Conservation (phyloP, 345 rosid species). For the Acer yangbiense region DNA sequence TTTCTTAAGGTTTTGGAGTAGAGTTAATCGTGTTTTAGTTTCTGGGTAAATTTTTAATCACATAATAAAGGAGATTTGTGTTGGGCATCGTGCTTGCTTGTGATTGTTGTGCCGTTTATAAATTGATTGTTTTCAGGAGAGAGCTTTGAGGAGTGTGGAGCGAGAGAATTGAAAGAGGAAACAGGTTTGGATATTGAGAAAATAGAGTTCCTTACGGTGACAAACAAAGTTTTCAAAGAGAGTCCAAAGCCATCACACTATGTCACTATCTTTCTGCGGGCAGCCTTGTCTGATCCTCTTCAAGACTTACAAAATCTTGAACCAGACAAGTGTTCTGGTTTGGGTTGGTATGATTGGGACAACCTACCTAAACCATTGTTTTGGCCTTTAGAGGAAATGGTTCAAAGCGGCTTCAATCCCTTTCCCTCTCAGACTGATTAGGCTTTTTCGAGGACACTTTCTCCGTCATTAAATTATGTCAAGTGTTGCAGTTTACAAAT, state of each 20-base stretch:
- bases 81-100: not conserved
- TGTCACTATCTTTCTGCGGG: slow-evolving; percentile 60
- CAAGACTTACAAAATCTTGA: slow-evolving; percentile 62
- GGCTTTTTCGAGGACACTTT: not conserved
- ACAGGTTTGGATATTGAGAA: slow-evolving; percentile 60
- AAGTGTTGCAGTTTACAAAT: not conserved
- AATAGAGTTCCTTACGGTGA: slow-evolving; percentile 59
- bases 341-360: slow-evolving; percentile 87
- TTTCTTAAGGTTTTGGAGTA: no score
- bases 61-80: no score
- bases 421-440: slow-evolving; percentile 29
- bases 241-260: slow-evolving; percentile 67
- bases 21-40: no score
- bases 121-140: slow-evolving; percentile 48
- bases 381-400: slow-evolving; percentile 73
- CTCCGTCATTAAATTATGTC: not conserved
- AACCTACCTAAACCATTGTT: slow-evolving; percentile 73
- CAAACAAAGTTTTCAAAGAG: slow-evolving; percentile 58
- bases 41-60: no score
- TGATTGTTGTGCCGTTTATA: not conserved
- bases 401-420: slow-evolving; percentile 62
- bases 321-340: slow-evolving; percentile 70
- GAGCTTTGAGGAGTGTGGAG: slow-evolving; percentile 84
- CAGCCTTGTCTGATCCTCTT: slow-evolving; percentile 41
- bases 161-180: slow-evolving; percentile 80